Percentiles rank a stretch among this genome's conserved stretches.
Evolutionary conservation across 2,329 filamentous ascomycete genomes (phyloP).

Genomic region (Thielaviopsis musarum): DNA sequence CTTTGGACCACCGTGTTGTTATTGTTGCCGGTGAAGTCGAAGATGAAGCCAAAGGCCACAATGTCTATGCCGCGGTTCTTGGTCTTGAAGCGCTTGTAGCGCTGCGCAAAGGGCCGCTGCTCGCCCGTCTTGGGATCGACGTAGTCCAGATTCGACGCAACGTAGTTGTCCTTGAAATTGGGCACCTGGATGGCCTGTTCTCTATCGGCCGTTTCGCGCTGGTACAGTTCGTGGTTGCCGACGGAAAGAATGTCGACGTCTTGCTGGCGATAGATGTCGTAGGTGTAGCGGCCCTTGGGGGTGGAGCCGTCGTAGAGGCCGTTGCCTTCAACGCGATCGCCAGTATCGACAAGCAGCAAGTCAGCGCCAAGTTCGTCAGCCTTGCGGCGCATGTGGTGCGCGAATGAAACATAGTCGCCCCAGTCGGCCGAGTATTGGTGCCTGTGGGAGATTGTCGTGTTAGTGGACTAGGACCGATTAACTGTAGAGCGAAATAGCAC

Average conservation of each 20-base stretch:
- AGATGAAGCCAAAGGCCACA: constrained; percentile 83
- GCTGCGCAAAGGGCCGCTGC: constrained; percentile 57
- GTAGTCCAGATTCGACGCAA: constrained; percentile 89
- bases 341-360: constrained; percentile 85
- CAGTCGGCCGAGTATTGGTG: constrained; percentile 89
- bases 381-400: constrained; percentile 60
- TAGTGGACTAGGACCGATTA: not conserved
- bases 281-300: constrained; percentile 78
- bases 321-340: constrained; percentile 85
- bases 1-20: constrained; percentile 78
- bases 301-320: constrained; percentile 81
- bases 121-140: constrained; percentile 54
- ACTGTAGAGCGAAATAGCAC: constrained; percentile 15
- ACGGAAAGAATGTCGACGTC: constrained; percentile 69
- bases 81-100: constrained; percentile 80
- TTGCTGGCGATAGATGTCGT: constrained; percentile 72
- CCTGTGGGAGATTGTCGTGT: constrained; percentile 24
- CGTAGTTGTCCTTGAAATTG: constrained; percentile 62
- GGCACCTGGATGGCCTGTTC: constrained; percentile 71
- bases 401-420: constrained; percentile 94
- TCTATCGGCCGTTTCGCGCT: constrained; percentile 55
- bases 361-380: constrained; percentile 68
- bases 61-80: constrained; percentile 75
- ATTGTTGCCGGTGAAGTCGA: constrained; percentile 78
- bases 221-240: constrained; percentile 93